These are phyloP conservation scores for Teratosphaeria pseudoeucalypti DNA, from an alignment of 2,329 filamentous ascomycete species.

Conservation along the genomic window DNA sequence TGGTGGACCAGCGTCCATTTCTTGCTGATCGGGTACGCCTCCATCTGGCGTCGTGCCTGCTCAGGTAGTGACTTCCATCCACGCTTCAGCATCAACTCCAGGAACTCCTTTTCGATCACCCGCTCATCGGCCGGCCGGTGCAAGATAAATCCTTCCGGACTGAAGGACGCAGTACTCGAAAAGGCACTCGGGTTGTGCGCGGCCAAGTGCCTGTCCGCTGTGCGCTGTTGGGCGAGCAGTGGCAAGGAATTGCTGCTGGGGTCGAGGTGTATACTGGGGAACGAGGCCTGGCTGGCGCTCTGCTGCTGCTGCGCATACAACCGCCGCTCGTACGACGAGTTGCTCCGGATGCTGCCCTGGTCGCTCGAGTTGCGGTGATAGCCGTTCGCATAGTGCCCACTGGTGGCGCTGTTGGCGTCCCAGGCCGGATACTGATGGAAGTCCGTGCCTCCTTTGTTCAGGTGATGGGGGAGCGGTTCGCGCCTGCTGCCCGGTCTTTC, in stretches of 20 bases:
- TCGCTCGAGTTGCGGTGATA: conserved; percentile 22
- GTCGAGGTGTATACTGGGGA: conserved; percentile 35
- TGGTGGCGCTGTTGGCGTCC: conserved; percentile 42
- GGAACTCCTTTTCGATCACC: conserved; percentile 81
- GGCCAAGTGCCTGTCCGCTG: conserved; percentile 20
- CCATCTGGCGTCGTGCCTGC: conserved; percentile 88
- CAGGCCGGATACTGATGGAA: conserved; percentile 77
- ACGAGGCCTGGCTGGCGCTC: conserved; percentile 39
- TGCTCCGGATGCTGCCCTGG: conserved; percentile 52
- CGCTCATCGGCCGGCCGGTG: conserved; percentile 69
- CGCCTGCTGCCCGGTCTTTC: conserved; percentile 46
- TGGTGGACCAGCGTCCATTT: conserved; percentile 98
- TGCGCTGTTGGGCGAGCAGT: conserved; percentile 22
- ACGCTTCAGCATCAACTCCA: conserved; percentile 90
- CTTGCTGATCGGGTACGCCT: conserved; percentile 85
- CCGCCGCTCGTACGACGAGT: conserved; percentile 41
- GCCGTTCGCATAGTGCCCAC: conserved; percentile 35
- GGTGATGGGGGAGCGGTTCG: conserved; percentile 70
- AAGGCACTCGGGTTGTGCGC: conserved; percentile 36
- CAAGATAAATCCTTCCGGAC: conserved; percentile 49
- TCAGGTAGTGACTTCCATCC: conserved; percentile 96
- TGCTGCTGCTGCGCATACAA: conserved; percentile 23
- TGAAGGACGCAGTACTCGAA: conserved; percentile 39
- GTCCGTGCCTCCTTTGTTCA: conserved; percentile 67
- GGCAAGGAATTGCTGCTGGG: conserved; percentile 24